Conservation (phyloP, 768 basidiomycete genomes). For the Auricularia cornea region DNA sequence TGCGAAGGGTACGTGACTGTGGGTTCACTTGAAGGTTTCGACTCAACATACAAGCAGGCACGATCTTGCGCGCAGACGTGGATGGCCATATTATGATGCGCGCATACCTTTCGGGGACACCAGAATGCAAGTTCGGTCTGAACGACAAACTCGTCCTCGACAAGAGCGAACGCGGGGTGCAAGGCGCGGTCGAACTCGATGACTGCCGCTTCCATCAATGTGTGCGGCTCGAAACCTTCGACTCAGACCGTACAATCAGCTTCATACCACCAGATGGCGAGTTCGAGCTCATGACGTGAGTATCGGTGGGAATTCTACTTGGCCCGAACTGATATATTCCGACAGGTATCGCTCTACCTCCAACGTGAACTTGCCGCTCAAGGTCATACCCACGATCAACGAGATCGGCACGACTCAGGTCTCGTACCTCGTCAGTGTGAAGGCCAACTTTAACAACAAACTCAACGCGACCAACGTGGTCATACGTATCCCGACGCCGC, state of each 20-base stretch:
- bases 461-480: constrained; percentile 90
- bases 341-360: constrained; percentile 88
- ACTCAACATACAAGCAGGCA: constrained; percentile 36
- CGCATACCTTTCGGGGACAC: constrained; percentile 91
- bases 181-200: constrained; percentile 81
- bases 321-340: neutral
- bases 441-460: constrained; percentile 85
- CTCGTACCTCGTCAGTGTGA: constrained; percentile 80
- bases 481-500: constrained; percentile 88
- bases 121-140: constrained; percentile 97
- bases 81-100: constrained; percentile 98
- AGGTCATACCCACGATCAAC: constrained; percentile 81
- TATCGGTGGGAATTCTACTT: constrained; percentile 8
- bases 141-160: constrained; percentile 98
- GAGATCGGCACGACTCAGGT: constrained; percentile 91
- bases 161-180: constrained; percentile 45
- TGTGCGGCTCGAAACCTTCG: constrained; percentile 90
- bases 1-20: constrained; percentile 67
- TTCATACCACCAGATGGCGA: constrained; percentile 98
- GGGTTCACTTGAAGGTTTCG: neutral
- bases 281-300: constrained; percentile 94
- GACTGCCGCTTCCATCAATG: constrained; percentile 99
- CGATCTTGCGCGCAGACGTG: constrained; percentile 87
- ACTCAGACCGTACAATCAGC: constrained; percentile 86
- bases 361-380: constrained; percentile 90